These are phyloP conservation scores for Madurella fahalii DNA, from an alignment of 2,329 filamentous ascomycete species.

Conservation along the genomic window DNA sequence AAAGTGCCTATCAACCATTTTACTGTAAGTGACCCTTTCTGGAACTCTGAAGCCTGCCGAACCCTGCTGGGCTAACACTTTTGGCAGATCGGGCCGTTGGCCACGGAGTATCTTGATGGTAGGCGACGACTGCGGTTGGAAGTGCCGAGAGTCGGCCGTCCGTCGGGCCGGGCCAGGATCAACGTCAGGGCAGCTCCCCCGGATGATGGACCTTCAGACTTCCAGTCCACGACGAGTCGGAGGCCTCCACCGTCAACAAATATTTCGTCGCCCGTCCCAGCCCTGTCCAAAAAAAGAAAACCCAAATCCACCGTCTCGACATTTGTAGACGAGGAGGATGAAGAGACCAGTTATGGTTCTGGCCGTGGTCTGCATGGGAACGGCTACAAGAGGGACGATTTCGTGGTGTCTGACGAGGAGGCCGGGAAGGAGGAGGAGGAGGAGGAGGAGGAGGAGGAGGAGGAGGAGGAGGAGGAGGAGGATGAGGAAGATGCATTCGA, in stretches of 20 bases:
- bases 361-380: constrained; percentile 33
- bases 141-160: constrained; percentile 27
- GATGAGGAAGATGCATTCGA: constrained; percentile 46
- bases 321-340: constrained; percentile 33
- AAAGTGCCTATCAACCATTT: constrained; percentile 71
- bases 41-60: neutral
- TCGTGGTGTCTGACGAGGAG: constrained; percentile 32
- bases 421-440: constrained; percentile 34
- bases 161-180: constrained; percentile 20
- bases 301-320: constrained; percentile 21
- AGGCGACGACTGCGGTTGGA: constrained; percentile 42
- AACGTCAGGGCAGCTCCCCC: constrained; percentile 1
- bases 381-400: constrained; percentile 43
- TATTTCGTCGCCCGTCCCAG: constrained; percentile 50
- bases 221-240: constrained; percentile 21
- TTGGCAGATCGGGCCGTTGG: constrained; percentile 38
- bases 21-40: constrained; percentile 46
- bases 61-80: neutral
- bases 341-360: constrained; percentile 38
- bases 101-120: constrained; percentile 41
- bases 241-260: constrained; percentile 41
- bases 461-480: constrained; percentile 38
- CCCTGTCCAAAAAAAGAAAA: constrained; percentile 36
- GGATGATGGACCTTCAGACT: neutral
- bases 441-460: constrained; percentile 35